Evolutionary conservation across 1,284 basidiomycete species (phyloP), one percentile per base, ranked within the genome.

Genomic region (Uromyces viciae-fabae): DNA sequence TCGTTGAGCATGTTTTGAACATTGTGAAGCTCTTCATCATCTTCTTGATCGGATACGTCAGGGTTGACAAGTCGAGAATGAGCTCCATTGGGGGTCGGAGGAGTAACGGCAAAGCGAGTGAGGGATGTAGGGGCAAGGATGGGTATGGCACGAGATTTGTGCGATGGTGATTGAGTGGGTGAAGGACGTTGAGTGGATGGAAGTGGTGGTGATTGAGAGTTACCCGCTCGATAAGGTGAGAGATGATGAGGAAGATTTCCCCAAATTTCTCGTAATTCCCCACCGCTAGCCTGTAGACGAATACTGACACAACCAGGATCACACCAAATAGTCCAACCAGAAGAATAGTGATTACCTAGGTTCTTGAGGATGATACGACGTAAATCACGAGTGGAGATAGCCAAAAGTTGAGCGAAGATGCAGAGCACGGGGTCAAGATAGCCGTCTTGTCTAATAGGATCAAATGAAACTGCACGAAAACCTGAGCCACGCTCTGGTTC

Each of bases 301-400:
- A 78, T 43, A 31, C 75, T 78, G 17, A 78, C 75, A 31, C 75
- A 78, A 22, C 75, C 75, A 14, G 75, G 75, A 38, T 78, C 75
- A 42, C 62, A 69, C 75, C 75, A 78, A 19, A 78, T 28, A 3
- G 64, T 78, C 75, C 75, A 78, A 1, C 62, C 75, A 9, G 71
- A 74, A 33, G 52, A 49, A 33, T 56, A 40, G 33, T 40, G 28
- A 11, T 43, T 28, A 22, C 42, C 42, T 17, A 43, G 33, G 42
- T 71, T 71, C 28, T 49, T 25, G 7, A 75, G 33, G 33, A 64
- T 60, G 56, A 46, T 75, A 22, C 60, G 58, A 17, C 49, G 22
- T 2, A 69, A 22, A 28, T 78, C 62, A 2, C 64, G 62, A 25
- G 36, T 52, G n/a, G 62, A 38, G 22, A 52, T 54, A 17, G 49